phyloP scores from a whole-genome alignment of 768 basidiomycete species.

The Tricholoma flavovirens region DNA sequence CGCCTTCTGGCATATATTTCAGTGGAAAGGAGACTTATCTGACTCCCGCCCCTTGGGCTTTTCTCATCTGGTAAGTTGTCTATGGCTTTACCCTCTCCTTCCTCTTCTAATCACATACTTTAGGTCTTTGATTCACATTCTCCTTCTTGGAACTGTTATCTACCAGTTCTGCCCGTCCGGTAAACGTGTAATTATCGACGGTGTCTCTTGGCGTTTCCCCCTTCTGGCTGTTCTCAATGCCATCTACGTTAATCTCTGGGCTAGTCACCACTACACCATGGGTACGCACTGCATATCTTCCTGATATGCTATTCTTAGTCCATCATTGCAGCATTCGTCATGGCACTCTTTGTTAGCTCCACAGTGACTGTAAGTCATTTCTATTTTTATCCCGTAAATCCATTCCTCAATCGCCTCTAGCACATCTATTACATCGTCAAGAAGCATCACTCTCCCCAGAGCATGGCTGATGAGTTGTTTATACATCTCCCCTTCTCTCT shows the following conservation, averaged over 20 bases:
- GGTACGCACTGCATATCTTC: slow-evolving; percentile 30
- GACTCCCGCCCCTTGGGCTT: slow-evolving; percentile 92
- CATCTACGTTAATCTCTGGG: slow-evolving; percentile 87
- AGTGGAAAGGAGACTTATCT: slow-evolving; percentile 83
- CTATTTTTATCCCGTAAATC: slow-evolving; percentile 11
- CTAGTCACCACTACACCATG: slow-evolving; percentile 62
- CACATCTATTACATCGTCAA: slow-evolving; percentile 96
- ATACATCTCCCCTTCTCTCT: slow-evolving; percentile 95
- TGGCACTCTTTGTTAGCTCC: slow-evolving; percentile 84
- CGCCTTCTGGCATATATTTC: slow-evolving; percentile 66
- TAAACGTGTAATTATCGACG: slow-evolving; percentile 77
- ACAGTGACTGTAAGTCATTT: slow-evolving; percentile 38
- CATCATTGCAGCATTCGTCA: slow-evolving; percentile 64
- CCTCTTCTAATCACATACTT: slow-evolving; percentile 10
- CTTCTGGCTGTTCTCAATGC: slow-evolving; percentile 83
- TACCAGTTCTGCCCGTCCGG: slow-evolving; percentile 82
- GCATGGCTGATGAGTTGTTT: slow-evolving; percentile 73
- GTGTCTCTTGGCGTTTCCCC: slow-evolving; percentile 88
- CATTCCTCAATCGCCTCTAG: slow-evolving; percentile 36
- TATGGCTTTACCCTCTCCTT: background rate
- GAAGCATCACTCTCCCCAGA: slow-evolving; percentile 69
- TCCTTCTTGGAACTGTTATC: slow-evolving; percentile 86
- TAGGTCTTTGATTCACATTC: slow-evolving; percentile 84
- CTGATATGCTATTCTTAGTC: slow-evolving; percentile 5
- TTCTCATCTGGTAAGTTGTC: slow-evolving; percentile 71